A percentile compares a stretch with the other conserved stretches of the same genome.
Evolutionary conservation across 148 eudicot genomes (phyloP).

Genomic region (Tetragonia tetragonoides): DNA sequence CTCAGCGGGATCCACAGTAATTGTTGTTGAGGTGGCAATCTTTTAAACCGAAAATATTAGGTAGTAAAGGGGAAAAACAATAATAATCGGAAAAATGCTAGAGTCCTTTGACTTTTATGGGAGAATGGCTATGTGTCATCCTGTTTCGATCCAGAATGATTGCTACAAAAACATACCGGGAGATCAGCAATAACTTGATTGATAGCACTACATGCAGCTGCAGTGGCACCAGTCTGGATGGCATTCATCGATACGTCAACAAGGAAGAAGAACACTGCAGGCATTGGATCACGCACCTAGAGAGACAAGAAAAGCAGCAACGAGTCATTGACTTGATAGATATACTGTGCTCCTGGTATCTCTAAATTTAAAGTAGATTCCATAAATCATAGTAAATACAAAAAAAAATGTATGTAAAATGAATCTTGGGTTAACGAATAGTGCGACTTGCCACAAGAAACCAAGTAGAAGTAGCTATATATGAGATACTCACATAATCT

Average conservation of each 20-base stretch:
- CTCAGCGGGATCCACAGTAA: no score
- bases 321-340: neutral
- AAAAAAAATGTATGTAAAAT: neutral
- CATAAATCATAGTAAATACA: neutral
- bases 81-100: neutral
- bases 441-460: no score
- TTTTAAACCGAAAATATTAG: neutral
- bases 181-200: conserved; percentile 92
- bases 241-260: conserved; percentile 94
- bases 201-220: conserved; percentile 95
- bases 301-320: conserved; percentile 3
- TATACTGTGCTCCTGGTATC: neutral
- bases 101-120: neutral
- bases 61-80: no score
- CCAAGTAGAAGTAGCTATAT: neutral
- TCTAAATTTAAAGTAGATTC: neutral
- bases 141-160: neutral
- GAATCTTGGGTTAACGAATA: neutral
- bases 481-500: neutral
- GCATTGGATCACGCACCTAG: conserved; percentile 98
- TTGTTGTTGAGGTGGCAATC: no score
- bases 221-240: conserved; percentile 96
- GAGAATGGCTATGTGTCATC: neutral
- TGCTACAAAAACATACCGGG: conserved; percentile 58
- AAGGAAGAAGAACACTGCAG: conserved; percentile 90